phyloP scores from a whole-genome alignment of 2,329 filamentous ascomycete genomes.

The Hymenoscyphus repandus region DNA sequence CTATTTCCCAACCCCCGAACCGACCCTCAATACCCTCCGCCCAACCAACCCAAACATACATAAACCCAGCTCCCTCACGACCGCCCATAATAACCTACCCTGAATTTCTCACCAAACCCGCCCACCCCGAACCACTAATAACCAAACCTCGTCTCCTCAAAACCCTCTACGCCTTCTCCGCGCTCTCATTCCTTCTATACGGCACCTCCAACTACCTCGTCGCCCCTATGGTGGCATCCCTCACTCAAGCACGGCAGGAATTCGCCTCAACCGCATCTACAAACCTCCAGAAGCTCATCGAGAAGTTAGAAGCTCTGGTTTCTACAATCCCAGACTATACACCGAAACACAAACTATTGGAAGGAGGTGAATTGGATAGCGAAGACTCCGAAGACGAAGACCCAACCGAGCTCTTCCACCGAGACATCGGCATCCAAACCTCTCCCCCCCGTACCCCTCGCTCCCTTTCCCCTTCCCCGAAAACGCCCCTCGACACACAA shows the following conservation, averaged over 20 bases:
- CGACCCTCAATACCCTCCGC: background rate
- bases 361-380: constrained; percentile 31
- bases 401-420: constrained; percentile 75
- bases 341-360: constrained; percentile 11
- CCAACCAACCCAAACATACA: constrained; percentile 30
- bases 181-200: constrained; percentile 60
- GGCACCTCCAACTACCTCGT: constrained; percentile 66
- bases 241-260: constrained; percentile 47
- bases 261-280: constrained; percentile 43
- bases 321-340: constrained; percentile 50
- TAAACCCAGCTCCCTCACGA: constrained; percentile 36
- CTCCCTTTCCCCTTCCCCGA: background rate
- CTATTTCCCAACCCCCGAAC: constrained; percentile 15
- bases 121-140: constrained; percentile 54
- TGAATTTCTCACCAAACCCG: constrained; percentile 58
- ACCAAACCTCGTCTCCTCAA: constrained; percentile 54
- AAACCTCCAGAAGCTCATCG: constrained; percentile 46
- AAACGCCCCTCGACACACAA: constrained; percentile 25
- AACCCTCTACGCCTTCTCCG: constrained; percentile 52
- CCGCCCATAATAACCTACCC: constrained; percentile 63
- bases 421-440: constrained; percentile 76
- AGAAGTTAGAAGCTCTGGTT: constrained; percentile 49
- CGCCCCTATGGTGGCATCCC: constrained; percentile 49
- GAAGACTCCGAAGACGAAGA: constrained; percentile 49
- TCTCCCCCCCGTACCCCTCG: constrained; percentile 42